These are phyloP conservation scores for Ceratorhiza oryzae-sativae DNA, from an alignment of 1,284 basidiomycete genomes.

Conservation along the genomic window DNA sequence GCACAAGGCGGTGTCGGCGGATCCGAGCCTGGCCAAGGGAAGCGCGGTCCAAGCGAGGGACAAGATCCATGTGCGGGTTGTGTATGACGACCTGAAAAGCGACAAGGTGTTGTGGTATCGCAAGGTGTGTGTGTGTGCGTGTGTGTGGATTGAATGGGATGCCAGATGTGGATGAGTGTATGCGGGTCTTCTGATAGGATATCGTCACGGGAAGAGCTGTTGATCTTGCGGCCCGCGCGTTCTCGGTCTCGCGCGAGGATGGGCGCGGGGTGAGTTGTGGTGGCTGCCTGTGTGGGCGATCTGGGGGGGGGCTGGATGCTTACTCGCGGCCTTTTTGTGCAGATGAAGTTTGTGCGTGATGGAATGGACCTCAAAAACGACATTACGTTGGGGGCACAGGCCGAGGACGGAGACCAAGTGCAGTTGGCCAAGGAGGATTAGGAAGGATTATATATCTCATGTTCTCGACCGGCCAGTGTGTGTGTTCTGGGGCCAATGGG, in stretches of 20 bases:
- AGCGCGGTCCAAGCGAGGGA: conserved; percentile 58
- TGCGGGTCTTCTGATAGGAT: conserved; percentile 46
- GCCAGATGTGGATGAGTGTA: background rate
- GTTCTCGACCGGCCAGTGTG: conserved; percentile 11
- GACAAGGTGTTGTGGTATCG: conserved; percentile 68
- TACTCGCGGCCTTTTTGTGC: conserved; percentile 22
- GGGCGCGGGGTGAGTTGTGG: conserved; percentile 41
- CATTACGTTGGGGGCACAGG: conserved; percentile 34
- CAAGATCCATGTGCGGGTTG: conserved; percentile 63
- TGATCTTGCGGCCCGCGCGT: conserved; percentile 51
- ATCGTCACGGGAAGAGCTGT: conserved; percentile 52
- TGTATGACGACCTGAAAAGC: conserved; percentile 46
- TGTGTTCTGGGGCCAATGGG: background rate
- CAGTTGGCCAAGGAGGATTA: conserved; percentile 31
- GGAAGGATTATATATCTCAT: conserved; percentile 5
- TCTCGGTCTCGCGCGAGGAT: conserved; percentile 45
- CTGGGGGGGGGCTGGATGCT: background rate
- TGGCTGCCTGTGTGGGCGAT: background rate
- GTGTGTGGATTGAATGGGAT: conserved; percentile 32
- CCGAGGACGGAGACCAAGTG: conserved; percentile 42
- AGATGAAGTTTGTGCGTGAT: conserved; percentile 32
- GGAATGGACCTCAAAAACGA: conserved; percentile 37
- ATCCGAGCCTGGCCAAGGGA: conserved; percentile 59
- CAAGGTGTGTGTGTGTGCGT: conserved; percentile 61
- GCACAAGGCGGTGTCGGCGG: conserved; percentile 67